Percentiles rank a stretch among this genome's conserved stretches.
These are phyloP conservation scores for Pyrenophora tritici-repentis DNA, from an alignment of 2,329 filamentous ascomycete species.

Conservation along the genomic window DNA sequence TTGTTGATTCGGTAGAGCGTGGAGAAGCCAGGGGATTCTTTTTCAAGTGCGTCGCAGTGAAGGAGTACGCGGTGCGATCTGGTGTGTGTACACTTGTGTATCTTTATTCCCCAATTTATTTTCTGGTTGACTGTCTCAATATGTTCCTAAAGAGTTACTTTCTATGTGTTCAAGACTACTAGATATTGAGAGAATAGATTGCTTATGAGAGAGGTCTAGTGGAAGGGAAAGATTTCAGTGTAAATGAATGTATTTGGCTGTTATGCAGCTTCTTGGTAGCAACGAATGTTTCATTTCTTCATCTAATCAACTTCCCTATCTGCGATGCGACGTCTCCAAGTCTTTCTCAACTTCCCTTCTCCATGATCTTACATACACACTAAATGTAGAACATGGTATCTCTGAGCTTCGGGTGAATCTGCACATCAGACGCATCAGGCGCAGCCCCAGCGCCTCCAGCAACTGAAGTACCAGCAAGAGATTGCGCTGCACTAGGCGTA, in stretches of 20 bases:
- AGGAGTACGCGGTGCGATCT: no score
- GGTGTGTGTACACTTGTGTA: no score
- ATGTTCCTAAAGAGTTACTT: no score
- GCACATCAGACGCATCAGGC: slow-evolving; percentile 10
- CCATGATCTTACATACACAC: neutral
- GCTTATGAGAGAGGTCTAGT: no score
- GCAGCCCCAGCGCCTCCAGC: slow-evolving; percentile 3
- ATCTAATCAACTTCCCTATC: neutral
- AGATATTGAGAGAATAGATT: no score
- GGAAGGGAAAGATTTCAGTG: neutral
- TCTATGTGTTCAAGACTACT: no score
- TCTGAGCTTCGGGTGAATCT: slow-evolving; percentile 19
- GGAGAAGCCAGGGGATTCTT: no score
- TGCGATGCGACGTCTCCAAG: neutral
- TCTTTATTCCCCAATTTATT: no score
- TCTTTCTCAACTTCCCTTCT: neutral
- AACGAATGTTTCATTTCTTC: neutral
- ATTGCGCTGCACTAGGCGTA: slow-evolving; percentile 15
- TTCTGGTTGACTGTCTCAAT: no score
- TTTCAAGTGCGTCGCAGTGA: no score
- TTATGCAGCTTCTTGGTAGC: slow-evolving; percentile 4
- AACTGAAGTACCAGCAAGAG: slow-evolving; percentile 6
- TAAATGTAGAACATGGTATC: slow-evolving; percentile 25
- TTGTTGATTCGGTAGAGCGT: no score
- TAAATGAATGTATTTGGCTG: slow-evolving; percentile 3